A percentile compares a stretch with the other conserved stretches of the same genome.
These are phyloP conservation scores for Litchi chinensis DNA, from an alignment of 345 rosid species.

Conservation along the genomic window DNA sequence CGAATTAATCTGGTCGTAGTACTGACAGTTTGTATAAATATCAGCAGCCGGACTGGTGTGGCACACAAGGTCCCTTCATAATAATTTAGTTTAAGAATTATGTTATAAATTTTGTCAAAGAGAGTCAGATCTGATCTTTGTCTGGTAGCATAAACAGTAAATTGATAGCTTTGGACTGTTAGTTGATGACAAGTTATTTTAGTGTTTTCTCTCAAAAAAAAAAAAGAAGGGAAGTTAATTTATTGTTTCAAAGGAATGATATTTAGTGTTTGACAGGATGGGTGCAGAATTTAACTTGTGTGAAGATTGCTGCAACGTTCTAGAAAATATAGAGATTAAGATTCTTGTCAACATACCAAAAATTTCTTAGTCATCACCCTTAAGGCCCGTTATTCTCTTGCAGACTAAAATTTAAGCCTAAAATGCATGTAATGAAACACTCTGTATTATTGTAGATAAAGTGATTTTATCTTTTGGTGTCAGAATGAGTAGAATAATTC, in stretches of 20 bases:
- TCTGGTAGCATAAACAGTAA: background rate
- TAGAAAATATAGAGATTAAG: background rate
- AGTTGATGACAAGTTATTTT: background rate
- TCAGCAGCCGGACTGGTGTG: background rate
- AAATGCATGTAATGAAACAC: background rate
- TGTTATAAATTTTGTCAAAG: background rate
- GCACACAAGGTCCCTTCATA: background rate
- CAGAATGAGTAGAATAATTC: background rate
- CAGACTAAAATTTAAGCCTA: background rate
- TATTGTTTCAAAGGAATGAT: background rate
- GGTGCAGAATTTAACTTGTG: background rate
- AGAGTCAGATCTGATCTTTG: background rate
- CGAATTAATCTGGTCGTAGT: background rate
- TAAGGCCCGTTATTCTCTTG: background rate
- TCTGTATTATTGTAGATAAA: background rate
- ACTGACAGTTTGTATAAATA: background rate
- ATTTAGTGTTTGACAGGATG: background rate
- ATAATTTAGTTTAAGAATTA: background rate
- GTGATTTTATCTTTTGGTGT: background rate
- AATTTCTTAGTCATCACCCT: background rate
- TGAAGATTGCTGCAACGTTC: background rate
- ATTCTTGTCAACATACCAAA: background rate
- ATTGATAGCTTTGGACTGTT: background rate
- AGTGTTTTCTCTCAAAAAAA: no score
- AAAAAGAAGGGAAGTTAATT: no score